Evolutionary conservation across 192 early-diverging fungal species (phyloP).

Genomic region (Backusella parvicylindrica): DNA sequence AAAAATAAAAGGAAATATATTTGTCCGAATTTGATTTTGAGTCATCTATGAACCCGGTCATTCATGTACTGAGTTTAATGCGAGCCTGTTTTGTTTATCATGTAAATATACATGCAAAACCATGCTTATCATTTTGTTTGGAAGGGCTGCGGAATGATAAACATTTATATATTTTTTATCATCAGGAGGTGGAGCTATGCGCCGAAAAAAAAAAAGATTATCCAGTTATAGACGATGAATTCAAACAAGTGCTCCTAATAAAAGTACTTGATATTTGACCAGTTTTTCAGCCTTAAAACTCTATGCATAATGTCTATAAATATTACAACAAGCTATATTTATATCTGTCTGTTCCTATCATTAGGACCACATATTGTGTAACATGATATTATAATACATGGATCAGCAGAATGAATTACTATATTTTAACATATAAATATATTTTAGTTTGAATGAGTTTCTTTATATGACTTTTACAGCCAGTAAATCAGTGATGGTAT

Average conservation of each 20-base stretch:
- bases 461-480: constrained; percentile 9
- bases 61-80: too few species aligned
- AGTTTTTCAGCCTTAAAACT: too few species aligned
- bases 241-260: too few species aligned
- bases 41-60: too few species aligned
- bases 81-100: too few species aligned
- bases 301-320: too few species aligned
- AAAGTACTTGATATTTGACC: background rate
- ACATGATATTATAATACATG: background rate
- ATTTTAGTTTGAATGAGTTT: background rate
- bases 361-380: background rate
- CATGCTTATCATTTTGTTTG: too few species aligned
- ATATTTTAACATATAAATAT: background rate
- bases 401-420: background rate
- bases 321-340: too few species aligned
- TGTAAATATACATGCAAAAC: too few species aligned
- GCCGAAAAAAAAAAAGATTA: background rate
- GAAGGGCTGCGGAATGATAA: background rate
- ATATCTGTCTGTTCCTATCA: background rate
- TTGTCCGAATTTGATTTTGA: too few species aligned
- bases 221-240: background rate
- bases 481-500: constrained; percentile 35
- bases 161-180: background rate
- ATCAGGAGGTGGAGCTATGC: background rate
- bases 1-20: too few species aligned